Base-by-base conservation (phyloP, 2,329 filamentous ascomycete genomes). In the Aspergillus brasiliensis region DNA sequence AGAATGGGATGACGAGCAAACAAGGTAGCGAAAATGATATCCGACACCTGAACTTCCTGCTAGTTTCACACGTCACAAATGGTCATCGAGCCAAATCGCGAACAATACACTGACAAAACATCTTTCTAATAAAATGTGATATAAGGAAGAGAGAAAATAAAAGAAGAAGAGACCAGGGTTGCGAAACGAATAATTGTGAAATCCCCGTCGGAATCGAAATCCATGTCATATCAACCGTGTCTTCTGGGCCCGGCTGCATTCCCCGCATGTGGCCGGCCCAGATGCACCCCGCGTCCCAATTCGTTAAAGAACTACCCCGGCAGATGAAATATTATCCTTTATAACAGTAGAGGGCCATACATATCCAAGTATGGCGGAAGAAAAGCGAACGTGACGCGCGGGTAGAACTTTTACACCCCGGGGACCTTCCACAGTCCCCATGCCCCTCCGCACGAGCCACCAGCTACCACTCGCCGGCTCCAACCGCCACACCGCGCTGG, bases 221-320 rank as follows among this genome's bases (percentile, higher is more conserved):
- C 31, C 58, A 51, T 54, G 46, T 59, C 55, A 44, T 58, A 63
- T 62, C 57, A 64, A 56, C 55, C 54, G 51, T 60, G 57, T 58
- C 57, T 58, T 38, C 62, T 63, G 62, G 62, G 65, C 58, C 69
- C 66, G 63, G 69, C 69, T 66, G 66, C 67, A 76, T 70, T 76
- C 60, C 72, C 74, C 71, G 73, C 68, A 74, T 72, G 71, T 68
- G 64, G 67, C 73, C 68, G 65, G 65, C 63, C 65, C 60, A 66
- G 57, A 60, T 57, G 48, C 58, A 61, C 57, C 52, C 54, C 38
- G 27, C 51, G 42, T 40, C 47, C 56, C 37, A 40, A 56, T 49
- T 49, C 51, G 27, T 46, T 46, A 13, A 49, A 58, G 51, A 47
- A 46, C 49, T 51, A 62, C 52, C 51, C 57, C 55, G 25, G 25